These are phyloP conservation scores for Tricholoma hemisulphureum DNA, from an alignment of 768 basidiomycete species.

Conservation along the genomic window DNA sequence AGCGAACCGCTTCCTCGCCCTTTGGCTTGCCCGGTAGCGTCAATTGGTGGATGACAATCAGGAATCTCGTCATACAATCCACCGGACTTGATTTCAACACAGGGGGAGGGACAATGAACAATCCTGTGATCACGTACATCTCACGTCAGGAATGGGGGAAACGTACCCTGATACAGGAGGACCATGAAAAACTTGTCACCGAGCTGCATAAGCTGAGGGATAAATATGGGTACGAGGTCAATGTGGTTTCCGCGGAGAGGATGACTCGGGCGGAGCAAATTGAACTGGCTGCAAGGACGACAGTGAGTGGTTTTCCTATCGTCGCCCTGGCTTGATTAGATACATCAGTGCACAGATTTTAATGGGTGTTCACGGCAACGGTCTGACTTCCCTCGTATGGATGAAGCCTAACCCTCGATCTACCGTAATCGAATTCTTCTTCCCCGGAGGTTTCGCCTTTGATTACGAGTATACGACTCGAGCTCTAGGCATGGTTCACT, in stretches of 20 bases:
- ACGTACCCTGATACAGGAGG: constrained; percentile 70
- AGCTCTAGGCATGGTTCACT: constrained; percentile 82
- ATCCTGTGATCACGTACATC: constrained; percentile 89
- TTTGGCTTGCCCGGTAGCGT: constrained; percentile 72
- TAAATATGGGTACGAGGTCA: constrained; percentile 79
- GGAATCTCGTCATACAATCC: constrained; percentile 71
- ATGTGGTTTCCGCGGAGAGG: constrained; percentile 82
- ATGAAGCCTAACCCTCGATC: constrained; percentile 82
- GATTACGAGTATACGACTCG: constrained; percentile 83
- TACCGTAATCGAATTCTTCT: constrained; percentile 93
- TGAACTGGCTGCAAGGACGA: constrained; percentile 76
- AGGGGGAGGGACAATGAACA: constrained; percentile 46
- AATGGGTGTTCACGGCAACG: constrained; percentile 95
- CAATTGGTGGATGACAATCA: constrained; percentile 83
- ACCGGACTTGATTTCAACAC: constrained; percentile 52
- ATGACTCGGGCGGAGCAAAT: constrained; percentile 81
- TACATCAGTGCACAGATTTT: constrained; percentile 59
- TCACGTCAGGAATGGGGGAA: constrained; percentile 87
- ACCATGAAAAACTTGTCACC: constrained; percentile 77
- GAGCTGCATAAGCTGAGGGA: constrained; percentile 71
- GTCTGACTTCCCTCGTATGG: constrained; percentile 84
- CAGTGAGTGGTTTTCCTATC: constrained; percentile 42
- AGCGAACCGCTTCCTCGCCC: constrained; percentile 73
- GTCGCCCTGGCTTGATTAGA: neutral
- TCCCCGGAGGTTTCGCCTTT: constrained; percentile 76